A percentile compares a stretch with the other conserved stretches of the same genome.
Conservation (phyloP, 176 grass and related monocot species). For the Metroxylon sagu region DNA sequence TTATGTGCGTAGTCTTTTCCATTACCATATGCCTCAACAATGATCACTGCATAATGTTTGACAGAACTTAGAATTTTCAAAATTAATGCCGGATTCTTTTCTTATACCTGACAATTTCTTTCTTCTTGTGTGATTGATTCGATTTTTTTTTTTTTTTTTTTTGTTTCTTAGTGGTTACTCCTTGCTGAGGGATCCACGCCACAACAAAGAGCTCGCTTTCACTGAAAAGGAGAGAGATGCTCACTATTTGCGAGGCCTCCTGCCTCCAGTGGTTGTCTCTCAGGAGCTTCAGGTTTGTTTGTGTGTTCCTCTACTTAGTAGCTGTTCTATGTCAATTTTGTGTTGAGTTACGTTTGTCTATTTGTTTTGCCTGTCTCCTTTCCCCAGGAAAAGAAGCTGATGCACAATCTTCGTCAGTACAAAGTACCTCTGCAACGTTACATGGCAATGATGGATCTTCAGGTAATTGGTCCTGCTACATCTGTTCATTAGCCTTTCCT, state of each 20-base stretch:
- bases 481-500: background rate
- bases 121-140: conserved; percentile 12
- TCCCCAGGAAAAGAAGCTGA: conserved; percentile 70
- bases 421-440: conserved; percentile 78
- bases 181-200: conserved; percentile 80
- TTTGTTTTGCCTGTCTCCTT: background rate
- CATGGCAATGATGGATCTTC: conserved; percentile 99
- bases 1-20: too few species aligned
- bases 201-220: conserved; percentile 93
- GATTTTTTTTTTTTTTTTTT: background rate
- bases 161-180: conserved; percentile 57
- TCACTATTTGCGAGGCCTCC: conserved; percentile 80
- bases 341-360: background rate
- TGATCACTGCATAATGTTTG: too few species aligned
- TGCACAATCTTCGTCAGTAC: conserved; percentile 83
- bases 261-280: conserved; percentile 67
- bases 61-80: background rate
- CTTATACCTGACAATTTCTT: background rate
- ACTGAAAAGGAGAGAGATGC: conserved; percentile 78
- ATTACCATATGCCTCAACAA: too few species aligned
- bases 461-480: conserved; percentile 32
- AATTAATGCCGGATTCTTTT: background rate
- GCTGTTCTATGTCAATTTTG: background rate
- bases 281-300: conserved; percentile 69
- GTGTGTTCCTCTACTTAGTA: background rate